Evolutionary conservation across 2,329 filamentous ascomycete species (phyloP), one percentile per base, ranked within the genome.

Genomic region (Lachnellula occidentalis): DNA sequence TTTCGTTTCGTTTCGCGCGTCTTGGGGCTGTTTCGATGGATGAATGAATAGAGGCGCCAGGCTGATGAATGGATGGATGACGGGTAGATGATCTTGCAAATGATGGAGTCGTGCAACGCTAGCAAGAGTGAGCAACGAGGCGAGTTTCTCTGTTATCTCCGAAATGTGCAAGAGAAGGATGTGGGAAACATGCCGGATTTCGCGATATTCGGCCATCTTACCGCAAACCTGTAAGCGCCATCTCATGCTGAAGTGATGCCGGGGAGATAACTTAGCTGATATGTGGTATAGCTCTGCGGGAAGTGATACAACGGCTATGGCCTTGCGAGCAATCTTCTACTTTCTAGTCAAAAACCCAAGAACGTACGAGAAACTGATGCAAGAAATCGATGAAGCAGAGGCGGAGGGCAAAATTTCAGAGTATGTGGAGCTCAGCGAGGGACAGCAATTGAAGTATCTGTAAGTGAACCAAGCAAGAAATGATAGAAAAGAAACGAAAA

Each of bases 241-340:
- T 2, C 14, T 39, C 2, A 6, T n/a, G 5, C 5, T n/a, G 1
- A 8, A 5, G 4, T 24, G 22, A 24, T 24, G 22, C 6, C 5
- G 14, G 8, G 4, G 9, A 9, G 5, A 39, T 14, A 15, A 8
- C 12, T n/a, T 5, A 39, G 5, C n/a, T 39, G 5, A 48, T 22
- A 9, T 2, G 8, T 31, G 8, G 11, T 21, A 24, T n/a, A 57
- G 56, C 17, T 36, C 58, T 12, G 56, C 56, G 2, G 58, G 53
- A 2, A 54, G 53, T 31, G 61, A 62, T 36, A 59, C 58, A 2
- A 62, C 57, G 1, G 57, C 56, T 5, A 57, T 56, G 4, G 31
- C 53, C 4, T 45, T 61, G 5, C 46, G 58, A n/a, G 47, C 60
- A 5, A 50, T 51, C 11, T 45, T 61, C 14, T 57, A 62, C n/a